These are phyloP conservation scores for Fomitopsis palustris DNA, from an alignment of 1,284 basidiomycete species.

Conservation along the genomic window DNA sequence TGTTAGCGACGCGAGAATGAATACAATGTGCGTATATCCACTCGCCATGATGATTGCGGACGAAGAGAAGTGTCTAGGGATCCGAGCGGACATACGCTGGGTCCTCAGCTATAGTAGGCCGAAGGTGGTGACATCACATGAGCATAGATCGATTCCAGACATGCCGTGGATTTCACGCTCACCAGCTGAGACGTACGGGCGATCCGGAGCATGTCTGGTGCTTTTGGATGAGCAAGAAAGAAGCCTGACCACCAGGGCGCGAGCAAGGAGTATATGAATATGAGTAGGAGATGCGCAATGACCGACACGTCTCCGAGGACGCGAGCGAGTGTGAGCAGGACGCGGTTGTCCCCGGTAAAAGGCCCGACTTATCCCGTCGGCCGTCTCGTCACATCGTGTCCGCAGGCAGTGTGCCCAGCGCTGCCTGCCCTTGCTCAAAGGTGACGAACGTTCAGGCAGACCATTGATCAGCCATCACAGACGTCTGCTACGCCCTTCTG, in stretches of 20 bases:
- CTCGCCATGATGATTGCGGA: constrained; percentile 45
- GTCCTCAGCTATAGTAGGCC: constrained; percentile 21
- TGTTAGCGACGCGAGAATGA: not conserved
- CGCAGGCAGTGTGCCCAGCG: not conserved
- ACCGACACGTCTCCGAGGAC: not conserved
- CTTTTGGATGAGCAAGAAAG: constrained; percentile 24
- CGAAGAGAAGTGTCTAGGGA: constrained; percentile 32
- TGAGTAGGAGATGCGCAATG: not conserved
- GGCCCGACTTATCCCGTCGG: constrained; percentile 14
- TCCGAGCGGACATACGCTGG: constrained; percentile 17
- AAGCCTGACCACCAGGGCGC: constrained; percentile 5
- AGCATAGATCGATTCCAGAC: constrained; percentile 9
- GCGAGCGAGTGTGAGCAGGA: not conserved
- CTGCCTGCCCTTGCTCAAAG: not conserved
- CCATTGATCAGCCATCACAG: too few relatives aligned
- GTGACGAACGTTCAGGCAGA: too few relatives aligned
- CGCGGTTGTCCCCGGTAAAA: constrained; percentile 12
- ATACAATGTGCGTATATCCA: not conserved
- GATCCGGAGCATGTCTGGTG: constrained; percentile 15
- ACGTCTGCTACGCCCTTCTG: too few relatives aligned
- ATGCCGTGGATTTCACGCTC: constrained; percentile 9
- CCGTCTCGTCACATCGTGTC: not conserved
- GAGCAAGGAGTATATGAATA: constrained; percentile 12
- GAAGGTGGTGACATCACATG: constrained; percentile 32
- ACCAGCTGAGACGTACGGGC: constrained; percentile 25